A percentile compares a stretch with the other conserved stretches of the same genome.
These are phyloP conservation scores for Pontederia crassipes DNA, from an alignment of 176 grass and related monocot species.

Conservation along the genomic window DNA sequence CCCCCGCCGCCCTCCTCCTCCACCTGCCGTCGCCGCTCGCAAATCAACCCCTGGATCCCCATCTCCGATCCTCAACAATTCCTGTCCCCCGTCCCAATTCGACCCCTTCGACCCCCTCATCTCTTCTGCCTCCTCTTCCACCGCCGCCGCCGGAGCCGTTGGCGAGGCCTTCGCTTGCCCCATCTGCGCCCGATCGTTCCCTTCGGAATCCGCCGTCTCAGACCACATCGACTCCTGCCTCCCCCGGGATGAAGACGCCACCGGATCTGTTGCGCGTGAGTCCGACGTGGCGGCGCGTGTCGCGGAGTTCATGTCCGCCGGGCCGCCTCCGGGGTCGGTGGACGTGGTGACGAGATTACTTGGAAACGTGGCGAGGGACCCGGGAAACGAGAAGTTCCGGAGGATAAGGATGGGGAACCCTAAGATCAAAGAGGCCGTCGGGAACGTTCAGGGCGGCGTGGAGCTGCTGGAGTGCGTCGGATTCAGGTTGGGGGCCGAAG, in stretches of 20 bases:
- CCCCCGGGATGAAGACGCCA: neutral
- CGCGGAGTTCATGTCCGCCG: slow-evolving; percentile 43
- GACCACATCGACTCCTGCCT: slow-evolving; percentile 74
- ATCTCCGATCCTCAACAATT: slow-evolving; percentile 3
- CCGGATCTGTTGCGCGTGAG: neutral
- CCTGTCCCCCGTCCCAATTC: slow-evolving; percentile 17
- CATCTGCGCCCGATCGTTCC: slow-evolving; percentile 43
- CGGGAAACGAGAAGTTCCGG: slow-evolving; percentile 62
- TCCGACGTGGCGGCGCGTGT: slow-evolving; percentile 30
- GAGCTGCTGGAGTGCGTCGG: slow-evolving; percentile 66
- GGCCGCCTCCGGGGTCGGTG: slow-evolving; percentile 32
- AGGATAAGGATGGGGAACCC: slow-evolving; percentile 72
- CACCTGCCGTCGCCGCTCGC: slow-evolving; percentile 1
- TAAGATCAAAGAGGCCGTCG: slow-evolving; percentile 79
- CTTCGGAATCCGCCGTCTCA: slow-evolving; percentile 42
- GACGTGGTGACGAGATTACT: slow-evolving; percentile 62
- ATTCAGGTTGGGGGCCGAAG: slow-evolving; percentile 30
- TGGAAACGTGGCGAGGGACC: slow-evolving; percentile 51
- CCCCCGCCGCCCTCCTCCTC: slow-evolving; percentile 22
- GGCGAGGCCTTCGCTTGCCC: slow-evolving; percentile 33
- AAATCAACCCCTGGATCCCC: neutral
- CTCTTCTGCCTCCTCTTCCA: slow-evolving; percentile 23
- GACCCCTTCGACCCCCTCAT: slow-evolving; percentile 38
- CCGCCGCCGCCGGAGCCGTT: neutral
- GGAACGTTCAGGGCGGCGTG: slow-evolving; percentile 47